phyloP scores from a whole-genome alignment of 164 flowering plant species.

The Kingdonia uniflora region DNA sequence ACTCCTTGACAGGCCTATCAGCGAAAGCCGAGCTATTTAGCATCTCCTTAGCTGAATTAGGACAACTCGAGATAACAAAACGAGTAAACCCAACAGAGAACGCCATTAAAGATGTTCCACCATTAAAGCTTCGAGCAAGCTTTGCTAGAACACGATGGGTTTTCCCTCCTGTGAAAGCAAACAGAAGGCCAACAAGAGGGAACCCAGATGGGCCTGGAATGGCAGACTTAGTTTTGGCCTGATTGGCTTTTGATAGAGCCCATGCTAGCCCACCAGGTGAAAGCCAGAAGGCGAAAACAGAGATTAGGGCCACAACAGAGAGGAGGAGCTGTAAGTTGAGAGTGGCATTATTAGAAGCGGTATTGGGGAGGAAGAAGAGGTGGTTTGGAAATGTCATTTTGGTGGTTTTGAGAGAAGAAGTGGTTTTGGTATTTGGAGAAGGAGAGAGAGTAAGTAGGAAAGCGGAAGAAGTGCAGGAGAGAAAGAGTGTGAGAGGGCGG shows the following conservation, averaged over 20 bases:
- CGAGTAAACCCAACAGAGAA: slow-evolving; percentile 50
- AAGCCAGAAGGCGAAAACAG: slow-evolving; percentile 30
- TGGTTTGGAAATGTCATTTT: slow-evolving; percentile 2
- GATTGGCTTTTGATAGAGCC: slow-evolving; percentile 30
- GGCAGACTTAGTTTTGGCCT: slow-evolving; percentile 7
- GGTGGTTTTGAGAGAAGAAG: neutral
- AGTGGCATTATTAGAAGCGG: slow-evolving; percentile 1
- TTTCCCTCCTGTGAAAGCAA: slow-evolving; percentile 24
- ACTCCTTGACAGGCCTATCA: slow-evolving; percentile 51
- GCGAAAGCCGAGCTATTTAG: slow-evolving; percentile 43
- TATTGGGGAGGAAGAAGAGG: slow-evolving; percentile 10
- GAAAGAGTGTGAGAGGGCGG: slow-evolving; percentile 8
- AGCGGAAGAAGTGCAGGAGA: neutral
- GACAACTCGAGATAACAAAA: slow-evolving; percentile 33
- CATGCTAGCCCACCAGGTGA: slow-evolving; percentile 71
- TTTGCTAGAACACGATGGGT: slow-evolving; percentile 31
- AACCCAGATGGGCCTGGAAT: slow-evolving; percentile 64
- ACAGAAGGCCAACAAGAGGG: slow-evolving; percentile 42
- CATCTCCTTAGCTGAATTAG: slow-evolving; percentile 40
- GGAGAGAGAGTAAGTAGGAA: neutral
- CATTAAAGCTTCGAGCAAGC: slow-evolving; percentile 14
- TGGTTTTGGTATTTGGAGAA: neutral
- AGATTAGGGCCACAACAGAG: slow-evolving; percentile 15
- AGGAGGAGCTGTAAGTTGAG: slow-evolving; percentile 16
- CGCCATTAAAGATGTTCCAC: slow-evolving; percentile 27